Conservation (phyloP, 73 alveolate genomes). For the Symbiodinium pilosum region DNA sequence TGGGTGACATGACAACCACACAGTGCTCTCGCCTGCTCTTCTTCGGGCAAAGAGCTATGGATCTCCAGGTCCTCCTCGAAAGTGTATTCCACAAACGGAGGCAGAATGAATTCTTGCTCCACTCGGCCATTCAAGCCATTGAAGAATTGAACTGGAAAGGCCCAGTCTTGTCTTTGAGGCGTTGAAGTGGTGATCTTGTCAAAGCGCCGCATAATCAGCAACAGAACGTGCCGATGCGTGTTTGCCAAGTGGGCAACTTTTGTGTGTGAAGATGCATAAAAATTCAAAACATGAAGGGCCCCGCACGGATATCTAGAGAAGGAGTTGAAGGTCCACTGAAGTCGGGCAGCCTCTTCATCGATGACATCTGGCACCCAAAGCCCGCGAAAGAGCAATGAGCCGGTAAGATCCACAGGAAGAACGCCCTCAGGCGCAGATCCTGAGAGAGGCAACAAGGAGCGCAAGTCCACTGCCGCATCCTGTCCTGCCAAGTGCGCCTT, state of each 20-base stretch:
- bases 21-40: too few relatives aligned
- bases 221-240: slow-evolving; percentile 5
- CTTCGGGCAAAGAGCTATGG: background rate
- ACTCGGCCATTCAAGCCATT: background rate
- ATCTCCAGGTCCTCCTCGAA: slow-evolving; percentile 11
- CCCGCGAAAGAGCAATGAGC: background rate
- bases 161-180: background rate
- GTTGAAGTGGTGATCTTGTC: background rate
- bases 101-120: background rate
- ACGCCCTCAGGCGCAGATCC: background rate
- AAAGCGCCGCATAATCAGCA: slow-evolving; percentile 1
- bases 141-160: background rate
- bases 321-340: background rate
- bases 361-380: background rate
- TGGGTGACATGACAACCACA: too few relatives aligned
- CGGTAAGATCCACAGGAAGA: background rate
- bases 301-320: background rate
- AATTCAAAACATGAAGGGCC: background rate
- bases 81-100: background rate
- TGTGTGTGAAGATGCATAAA: background rate
- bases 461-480: background rate
- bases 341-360: background rate
- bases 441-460: background rate
- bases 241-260: background rate
- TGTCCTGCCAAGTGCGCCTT: background rate